phyloP scores from a whole-genome alignment of 441 rosid genomes.

The Adansonia rubrostipa region DNA sequence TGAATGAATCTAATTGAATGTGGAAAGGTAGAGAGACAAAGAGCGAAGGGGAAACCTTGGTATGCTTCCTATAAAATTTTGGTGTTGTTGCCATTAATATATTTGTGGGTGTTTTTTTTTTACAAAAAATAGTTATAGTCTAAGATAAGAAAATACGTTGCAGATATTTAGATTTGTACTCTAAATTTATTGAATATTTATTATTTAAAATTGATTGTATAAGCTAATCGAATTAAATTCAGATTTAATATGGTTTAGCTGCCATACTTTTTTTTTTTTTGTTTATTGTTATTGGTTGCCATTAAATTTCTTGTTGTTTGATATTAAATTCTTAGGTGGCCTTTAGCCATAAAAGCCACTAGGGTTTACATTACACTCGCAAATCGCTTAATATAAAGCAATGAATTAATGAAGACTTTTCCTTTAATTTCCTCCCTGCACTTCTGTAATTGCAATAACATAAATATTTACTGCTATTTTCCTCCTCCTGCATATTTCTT shows the following conservation, averaged over 20 bases:
- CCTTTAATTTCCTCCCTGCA: constrained; percentile 27
- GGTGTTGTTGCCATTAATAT: constrained; percentile 43
- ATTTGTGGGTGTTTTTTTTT: neutral
- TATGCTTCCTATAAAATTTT: constrained; percentile 34
- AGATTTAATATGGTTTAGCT: constrained; percentile 21
- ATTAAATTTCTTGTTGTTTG: constrained; percentile 68
- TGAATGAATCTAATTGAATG: no score
- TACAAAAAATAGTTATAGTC: neutral
- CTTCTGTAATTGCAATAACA: constrained; percentile 35
- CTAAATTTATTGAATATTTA: no score
- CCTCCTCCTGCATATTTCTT: constrained; percentile 42
- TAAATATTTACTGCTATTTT: constrained; percentile 40
- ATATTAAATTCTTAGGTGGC: constrained; percentile 63
- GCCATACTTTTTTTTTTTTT: constrained; percentile 31
- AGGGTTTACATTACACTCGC: constrained; percentile 9
- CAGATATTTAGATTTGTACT: no score
- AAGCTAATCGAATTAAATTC: no score
- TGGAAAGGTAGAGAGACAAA: no score
- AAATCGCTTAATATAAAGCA: constrained; percentile 23
- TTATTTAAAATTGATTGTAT: no score
- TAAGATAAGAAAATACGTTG: no score
- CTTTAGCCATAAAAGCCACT: constrained; percentile 56
- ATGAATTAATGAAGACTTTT: constrained; percentile 42
- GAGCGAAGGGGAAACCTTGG: neutral
- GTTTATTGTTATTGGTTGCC: constrained; percentile 47